phyloP scores from a whole-genome alignment of 306 rosid genomes.

The Chamaecrista fasciculata region DNA sequence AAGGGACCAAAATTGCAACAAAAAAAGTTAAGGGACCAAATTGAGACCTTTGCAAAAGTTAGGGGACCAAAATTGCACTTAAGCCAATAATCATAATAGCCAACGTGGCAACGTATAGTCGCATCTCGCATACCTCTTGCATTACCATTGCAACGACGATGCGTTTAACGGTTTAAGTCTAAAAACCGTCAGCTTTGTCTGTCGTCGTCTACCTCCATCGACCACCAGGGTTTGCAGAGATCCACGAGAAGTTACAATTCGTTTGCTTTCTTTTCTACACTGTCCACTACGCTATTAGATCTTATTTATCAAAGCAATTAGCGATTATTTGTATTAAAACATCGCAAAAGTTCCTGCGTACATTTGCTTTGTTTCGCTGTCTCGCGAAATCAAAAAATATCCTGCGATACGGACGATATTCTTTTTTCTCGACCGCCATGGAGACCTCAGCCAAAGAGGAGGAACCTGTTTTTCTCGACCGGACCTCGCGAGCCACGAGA shows the following conservation, averaged over 20 bases:
- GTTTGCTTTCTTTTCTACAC: neutral
- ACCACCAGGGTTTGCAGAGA: neutral
- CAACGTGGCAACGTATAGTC: no score
- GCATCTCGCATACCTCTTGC: no score
- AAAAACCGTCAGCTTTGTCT: neutral
- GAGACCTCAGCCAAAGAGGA: conserved; percentile 29
- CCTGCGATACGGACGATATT: neutral
- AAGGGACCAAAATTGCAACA: no score
- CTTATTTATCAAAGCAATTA: neutral
- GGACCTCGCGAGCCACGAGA: conserved; percentile 67
- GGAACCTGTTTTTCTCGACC: conserved; percentile 45
- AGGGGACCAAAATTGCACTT: no score
- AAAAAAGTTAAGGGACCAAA: no score
- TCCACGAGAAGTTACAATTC: neutral
- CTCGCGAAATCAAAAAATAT: neutral
- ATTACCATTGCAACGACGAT: neutral
- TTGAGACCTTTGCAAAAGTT: no score
- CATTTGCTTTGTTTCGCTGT: neutral
- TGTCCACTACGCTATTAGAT: neutral
- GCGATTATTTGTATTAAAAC: neutral
- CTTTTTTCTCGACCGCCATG: neutral
- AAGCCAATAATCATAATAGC: no score
- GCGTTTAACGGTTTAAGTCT: neutral
- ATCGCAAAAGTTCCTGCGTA: no score
- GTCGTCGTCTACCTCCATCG: neutral